These are phyloP conservation scores for Leccinum boreale DNA, from an alignment of 768 basidiomycete genomes.

Conservation along the genomic window DNA sequence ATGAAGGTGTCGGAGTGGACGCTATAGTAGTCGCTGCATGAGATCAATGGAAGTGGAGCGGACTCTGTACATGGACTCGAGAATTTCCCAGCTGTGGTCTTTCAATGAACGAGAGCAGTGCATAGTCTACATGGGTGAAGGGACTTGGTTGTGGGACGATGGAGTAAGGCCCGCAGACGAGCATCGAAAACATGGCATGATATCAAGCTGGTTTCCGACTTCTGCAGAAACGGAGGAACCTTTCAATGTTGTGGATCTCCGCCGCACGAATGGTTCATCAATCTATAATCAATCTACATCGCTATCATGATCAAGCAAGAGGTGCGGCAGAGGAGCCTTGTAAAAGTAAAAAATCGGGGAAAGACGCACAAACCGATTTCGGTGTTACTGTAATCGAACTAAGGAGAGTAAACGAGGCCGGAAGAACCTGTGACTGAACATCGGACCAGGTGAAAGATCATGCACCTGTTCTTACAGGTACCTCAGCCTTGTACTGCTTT, in stretches of 20 bases:
- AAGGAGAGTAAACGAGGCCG: neutral
- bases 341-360: conserved; percentile 1
- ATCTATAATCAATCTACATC: neutral
- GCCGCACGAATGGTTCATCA: neutral
- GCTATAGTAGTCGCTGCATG: conserved; percentile 57
- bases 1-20: conserved; percentile 44
- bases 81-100: conserved; percentile 25
- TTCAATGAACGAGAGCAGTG: conserved; percentile 19
- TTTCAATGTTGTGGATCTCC: neutral
- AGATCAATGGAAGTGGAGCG: conserved; percentile 45
- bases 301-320: neutral
- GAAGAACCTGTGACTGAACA: neutral
- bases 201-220: conserved; percentile 20
- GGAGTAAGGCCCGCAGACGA: conserved; percentile 34
- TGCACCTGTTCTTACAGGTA: neutral
- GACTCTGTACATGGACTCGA: conserved; percentile 36
- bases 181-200: conserved; percentile 51
- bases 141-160: conserved; percentile 42
- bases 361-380: neutral
- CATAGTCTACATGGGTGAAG: conserved; percentile 21
- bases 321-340: neutral
- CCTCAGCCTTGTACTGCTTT: neutral
- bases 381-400: neutral
- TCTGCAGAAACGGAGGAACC: neutral
- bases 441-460: neutral